phyloP scores from a whole-genome alignment of 495 filamentous ascomycete species.

The Amphirosellinia nigrospora region DNA sequence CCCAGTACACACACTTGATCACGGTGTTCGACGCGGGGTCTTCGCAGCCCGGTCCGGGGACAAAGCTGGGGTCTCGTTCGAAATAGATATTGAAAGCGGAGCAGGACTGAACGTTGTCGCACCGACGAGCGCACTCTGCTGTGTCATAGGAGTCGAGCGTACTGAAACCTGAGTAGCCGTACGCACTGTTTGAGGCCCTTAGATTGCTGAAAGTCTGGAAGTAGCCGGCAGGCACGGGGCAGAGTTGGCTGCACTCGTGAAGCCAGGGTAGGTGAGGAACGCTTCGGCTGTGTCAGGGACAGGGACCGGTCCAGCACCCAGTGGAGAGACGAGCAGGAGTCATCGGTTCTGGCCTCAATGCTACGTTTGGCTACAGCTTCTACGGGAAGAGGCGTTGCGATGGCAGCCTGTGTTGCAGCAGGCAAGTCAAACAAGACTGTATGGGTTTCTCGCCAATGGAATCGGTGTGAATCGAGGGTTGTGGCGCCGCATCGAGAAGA shows the following conservation, averaged over 20 bases:
- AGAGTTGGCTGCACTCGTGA: conserved; percentile 27
- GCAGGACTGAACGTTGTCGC: conserved; percentile 37
- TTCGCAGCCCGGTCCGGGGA: conserved; percentile 44
- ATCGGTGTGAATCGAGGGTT: conserved; percentile 25
- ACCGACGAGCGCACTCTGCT: conserved; percentile 43
- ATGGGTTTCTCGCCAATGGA: conserved; percentile 29
- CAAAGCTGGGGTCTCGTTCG: conserved; percentile 53
- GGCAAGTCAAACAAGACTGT: conserved; percentile 30
- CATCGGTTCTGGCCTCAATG: conserved; percentile 17
- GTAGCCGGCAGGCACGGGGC: conserved; percentile 50
- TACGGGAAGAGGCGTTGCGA: conserved; percentile 30
- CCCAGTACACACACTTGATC: conserved; percentile 62
- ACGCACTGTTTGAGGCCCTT: conserved; percentile 41
- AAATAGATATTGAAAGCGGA: conserved; percentile 54
- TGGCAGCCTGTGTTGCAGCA: conserved; percentile 32
- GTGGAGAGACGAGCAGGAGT: conserved; percentile 34
- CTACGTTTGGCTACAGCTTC: conserved; percentile 23
- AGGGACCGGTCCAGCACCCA: conserved; percentile 42
- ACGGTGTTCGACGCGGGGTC: conserved; percentile 56
- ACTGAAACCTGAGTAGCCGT: conserved; percentile 51
- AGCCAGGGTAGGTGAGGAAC: conserved; percentile 36
- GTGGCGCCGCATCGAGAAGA: conserved; percentile 26
- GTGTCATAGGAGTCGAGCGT: conserved; percentile 51
- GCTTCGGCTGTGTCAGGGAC: conserved; percentile 41
- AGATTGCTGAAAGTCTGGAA: conserved; percentile 45